Evolutionary conservation across 2,329 filamentous ascomycete species (phyloP).

Genomic region (Metarhizium humberi): DNA sequence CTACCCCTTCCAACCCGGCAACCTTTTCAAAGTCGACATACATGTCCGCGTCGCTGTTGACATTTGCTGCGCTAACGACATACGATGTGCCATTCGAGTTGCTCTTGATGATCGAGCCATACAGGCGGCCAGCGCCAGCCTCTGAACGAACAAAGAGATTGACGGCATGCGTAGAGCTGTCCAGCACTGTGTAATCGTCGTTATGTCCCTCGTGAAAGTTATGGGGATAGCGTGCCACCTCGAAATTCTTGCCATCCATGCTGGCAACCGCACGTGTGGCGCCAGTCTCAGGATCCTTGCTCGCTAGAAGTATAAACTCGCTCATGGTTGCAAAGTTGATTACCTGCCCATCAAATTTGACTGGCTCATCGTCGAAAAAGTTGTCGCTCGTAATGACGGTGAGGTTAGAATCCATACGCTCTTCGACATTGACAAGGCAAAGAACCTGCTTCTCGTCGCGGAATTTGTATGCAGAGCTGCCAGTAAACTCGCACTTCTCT

Average conservation of each 20-base stretch:
- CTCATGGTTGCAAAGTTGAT: slow-evolving; percentile 89
- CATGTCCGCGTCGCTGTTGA: slow-evolving; percentile 68
- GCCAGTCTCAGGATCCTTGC: slow-evolving; percentile 56
- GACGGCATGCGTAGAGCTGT: slow-evolving; percentile 88
- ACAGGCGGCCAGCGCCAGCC: slow-evolving; percentile 52
- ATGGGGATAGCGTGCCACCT: slow-evolving; percentile 73
- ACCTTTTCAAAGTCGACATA: slow-evolving; percentile 97
- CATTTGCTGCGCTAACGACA: slow-evolving; percentile 68
- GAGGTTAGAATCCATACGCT: slow-evolving; percentile 50
- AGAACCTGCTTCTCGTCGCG: slow-evolving; percentile 47
- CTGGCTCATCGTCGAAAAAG: slow-evolving; percentile 52
- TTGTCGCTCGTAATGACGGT: slow-evolving; percentile 71
- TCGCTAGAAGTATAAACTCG: slow-evolving; percentile 89
- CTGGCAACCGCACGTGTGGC: slow-evolving; percentile 72
- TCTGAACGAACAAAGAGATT: slow-evolving; percentile 88
- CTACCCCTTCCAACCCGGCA: slow-evolving; percentile 81
- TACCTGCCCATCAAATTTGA: slow-evolving; percentile 46
- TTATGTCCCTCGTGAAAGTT: slow-evolving; percentile 74
- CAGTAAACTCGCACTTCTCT: slow-evolving; percentile 79
- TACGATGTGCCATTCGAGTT: slow-evolving; percentile 98
- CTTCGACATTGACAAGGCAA: slow-evolving; percentile 46
- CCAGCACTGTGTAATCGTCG: slow-evolving; percentile 82
- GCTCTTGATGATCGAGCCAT: slow-evolving; percentile 89
- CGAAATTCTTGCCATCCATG: slow-evolving; percentile 75
- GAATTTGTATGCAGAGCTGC: slow-evolving; percentile 46